Percentiles rank a stretch among this genome's conserved stretches.
Conservation (phyloP, 345 rosid genomes). For the Capsella bursapastoris region DNA sequence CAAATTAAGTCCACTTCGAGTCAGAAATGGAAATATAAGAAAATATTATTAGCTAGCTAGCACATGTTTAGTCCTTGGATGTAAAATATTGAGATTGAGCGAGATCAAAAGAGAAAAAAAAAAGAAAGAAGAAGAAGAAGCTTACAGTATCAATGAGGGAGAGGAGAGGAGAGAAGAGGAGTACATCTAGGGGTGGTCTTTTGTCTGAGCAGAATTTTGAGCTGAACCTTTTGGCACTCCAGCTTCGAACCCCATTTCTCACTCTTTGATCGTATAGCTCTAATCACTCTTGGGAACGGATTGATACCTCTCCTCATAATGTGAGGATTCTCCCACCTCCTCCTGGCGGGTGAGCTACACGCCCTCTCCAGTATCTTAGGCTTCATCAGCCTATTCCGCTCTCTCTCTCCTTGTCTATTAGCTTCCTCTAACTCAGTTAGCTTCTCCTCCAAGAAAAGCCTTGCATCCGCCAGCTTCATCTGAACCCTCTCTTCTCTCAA, state of each 20-base stretch:
- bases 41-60: not conserved
- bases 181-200: slow-evolving; percentile 42
- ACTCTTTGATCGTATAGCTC: slow-evolving; percentile 69
- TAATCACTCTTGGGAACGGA: slow-evolving; percentile 66
- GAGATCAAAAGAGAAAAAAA: too few relatives aligned
- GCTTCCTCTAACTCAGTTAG: slow-evolving; percentile 54
- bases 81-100: not conserved
- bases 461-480: slow-evolving; percentile 86
- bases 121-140: not conserved
- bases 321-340: slow-evolving; percentile 75
- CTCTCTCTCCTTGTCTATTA: slow-evolving; percentile 32
- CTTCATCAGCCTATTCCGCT: slow-evolving; percentile 35
- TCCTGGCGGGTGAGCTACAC: slow-evolving; percentile 32
- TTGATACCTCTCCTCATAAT: slow-evolving; percentile 75
- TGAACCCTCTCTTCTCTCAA: slow-evolving; percentile 90
- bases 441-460: slow-evolving; percentile 72
- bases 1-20: too few relatives aligned
- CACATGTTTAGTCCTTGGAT: not conserved
- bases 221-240: slow-evolving; percentile 83
- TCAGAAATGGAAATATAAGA: not conserved
- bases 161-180: slow-evolving; percentile 27
- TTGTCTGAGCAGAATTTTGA: slow-evolving; percentile 74
- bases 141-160: slow-evolving; percentile 9
- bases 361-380: slow-evolving; percentile 36
- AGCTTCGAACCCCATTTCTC: slow-evolving; percentile 81